A percentile compares a stretch with the other conserved stretches of the same genome.
Evolutionary conservation across 2,329 filamentous ascomycete genomes (phyloP).

Genomic region (Aureobasidium namibiae): DNA sequence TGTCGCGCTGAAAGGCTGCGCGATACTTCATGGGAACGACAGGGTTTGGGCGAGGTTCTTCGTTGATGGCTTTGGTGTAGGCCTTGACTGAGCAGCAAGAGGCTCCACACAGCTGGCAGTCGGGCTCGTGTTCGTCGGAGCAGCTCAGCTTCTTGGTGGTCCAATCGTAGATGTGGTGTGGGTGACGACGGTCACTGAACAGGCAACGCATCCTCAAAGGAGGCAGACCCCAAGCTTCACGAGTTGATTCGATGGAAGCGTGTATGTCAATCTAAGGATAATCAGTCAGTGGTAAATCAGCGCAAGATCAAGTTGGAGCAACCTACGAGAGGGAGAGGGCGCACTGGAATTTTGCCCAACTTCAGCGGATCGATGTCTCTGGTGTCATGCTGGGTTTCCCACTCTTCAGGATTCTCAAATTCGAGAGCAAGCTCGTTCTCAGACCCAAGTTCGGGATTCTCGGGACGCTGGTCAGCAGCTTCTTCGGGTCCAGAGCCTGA

Average conservation of each 20-base stretch:
- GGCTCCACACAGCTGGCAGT: conserved; percentile 15
- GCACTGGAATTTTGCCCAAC: background rate
- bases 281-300: background rate
- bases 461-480: background rate
- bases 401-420: background rate
- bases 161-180: conserved; percentile 16
- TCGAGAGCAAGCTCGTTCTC: background rate
- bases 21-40: conserved; percentile 6
- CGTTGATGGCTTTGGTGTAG: conserved; percentile 4
- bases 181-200: conserved; percentile 12
- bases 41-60: conserved; percentile 9
- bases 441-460: background rate
- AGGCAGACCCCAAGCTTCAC: conserved; percentile 12
- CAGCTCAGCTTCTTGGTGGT: conserved; percentile 18
- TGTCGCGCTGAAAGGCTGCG: background rate
- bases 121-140: conserved; percentile 7
- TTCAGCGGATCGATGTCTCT: background rate
- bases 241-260: background rate
- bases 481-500: background rate
- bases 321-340: background rate
- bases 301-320: no score
- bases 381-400: background rate
- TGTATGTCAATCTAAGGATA: background rate
- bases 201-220: conserved; percentile 8
- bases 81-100: conserved; percentile 15